Conservation (phyloP, 2,329 filamentous ascomycete species). For the Claviceps sp. region DNA sequence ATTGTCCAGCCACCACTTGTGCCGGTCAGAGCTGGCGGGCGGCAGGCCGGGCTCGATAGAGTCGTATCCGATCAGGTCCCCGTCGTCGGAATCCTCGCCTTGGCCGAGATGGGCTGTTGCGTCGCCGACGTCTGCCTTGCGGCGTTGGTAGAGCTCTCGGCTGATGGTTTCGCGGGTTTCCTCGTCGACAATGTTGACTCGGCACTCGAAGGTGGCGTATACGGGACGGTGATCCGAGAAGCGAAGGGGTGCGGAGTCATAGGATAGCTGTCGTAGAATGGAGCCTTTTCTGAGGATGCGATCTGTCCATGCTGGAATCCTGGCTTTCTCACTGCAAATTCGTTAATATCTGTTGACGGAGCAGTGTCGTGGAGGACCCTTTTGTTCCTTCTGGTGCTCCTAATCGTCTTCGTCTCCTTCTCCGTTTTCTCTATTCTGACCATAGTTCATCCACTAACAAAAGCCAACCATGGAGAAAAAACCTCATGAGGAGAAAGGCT, state of each 20-base stretch:
- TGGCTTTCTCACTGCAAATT: constrained; percentile 61
- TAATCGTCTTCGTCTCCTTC: too few species aligned
- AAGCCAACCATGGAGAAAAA: not conserved
- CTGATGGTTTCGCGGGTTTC: constrained; percentile 57
- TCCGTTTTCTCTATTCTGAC: not conserved
- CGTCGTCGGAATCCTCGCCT: constrained; percentile 52
- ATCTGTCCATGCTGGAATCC: constrained; percentile 96
- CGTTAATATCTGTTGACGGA: not conserved
- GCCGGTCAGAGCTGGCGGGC: constrained; percentile 52
- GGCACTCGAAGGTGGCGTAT: constrained; percentile 77
- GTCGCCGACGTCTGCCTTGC: constrained; percentile 52
- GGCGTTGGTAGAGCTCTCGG: constrained; percentile 58
- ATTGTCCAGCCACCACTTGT: constrained; percentile 59
- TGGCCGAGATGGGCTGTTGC: constrained; percentile 40
- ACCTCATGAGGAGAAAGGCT: not conserved
- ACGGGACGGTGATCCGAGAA: constrained; percentile 98
- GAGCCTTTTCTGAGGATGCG: constrained; percentile 77
- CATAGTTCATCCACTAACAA: not conserved
- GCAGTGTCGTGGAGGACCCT: too few species aligned
- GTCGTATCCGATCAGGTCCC: constrained; percentile 70
- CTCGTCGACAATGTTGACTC: constrained; percentile 70
- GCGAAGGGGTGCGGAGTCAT: constrained; percentile 65
- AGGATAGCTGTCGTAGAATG: constrained; percentile 70
- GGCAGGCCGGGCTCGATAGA: constrained; percentile 67
- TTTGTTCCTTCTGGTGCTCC: too few species aligned